Conservation (phyloP, 345 rosid species). For the Euphorbia tirucalli region DNA sequence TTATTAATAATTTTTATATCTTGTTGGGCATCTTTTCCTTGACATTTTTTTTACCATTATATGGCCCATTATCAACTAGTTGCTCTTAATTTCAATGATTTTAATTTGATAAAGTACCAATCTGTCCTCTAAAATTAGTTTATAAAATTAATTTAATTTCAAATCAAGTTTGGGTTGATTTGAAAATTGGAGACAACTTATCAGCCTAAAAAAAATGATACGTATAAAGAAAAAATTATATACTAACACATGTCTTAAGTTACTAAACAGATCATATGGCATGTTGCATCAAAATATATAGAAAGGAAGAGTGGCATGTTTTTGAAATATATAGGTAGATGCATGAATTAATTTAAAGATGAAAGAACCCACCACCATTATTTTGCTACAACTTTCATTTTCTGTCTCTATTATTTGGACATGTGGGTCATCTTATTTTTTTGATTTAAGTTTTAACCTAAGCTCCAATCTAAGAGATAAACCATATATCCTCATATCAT, state of each 20-base stretch:
- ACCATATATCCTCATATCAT: too few relatives aligned
- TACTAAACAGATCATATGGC: too few relatives aligned
- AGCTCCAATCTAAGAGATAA: too few relatives aligned
- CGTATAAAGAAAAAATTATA: too few relatives aligned
- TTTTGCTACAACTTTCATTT: background rate
- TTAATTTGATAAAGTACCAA: background rate
- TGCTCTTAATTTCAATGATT: background rate
- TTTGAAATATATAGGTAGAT: background rate
- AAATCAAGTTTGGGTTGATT: too few relatives aligned
- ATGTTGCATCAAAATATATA: too few relatives aligned
- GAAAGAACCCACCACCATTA: constrained; percentile 1
- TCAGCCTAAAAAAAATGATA: too few relatives aligned
- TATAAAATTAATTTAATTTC: too few relatives aligned
- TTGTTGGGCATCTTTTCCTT: background rate
- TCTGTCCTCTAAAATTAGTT: too few relatives aligned
- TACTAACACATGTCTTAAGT: too few relatives aligned
- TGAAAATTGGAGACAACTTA: too few relatives aligned
- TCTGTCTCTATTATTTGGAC: background rate
- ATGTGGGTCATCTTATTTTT: background rate
- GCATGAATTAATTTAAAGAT: background rate
- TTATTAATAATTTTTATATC: background rate
- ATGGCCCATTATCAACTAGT: background rate
- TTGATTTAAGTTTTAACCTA: background rate
- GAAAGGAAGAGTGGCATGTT: too few relatives aligned
- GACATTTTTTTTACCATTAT: background rate